These are phyloP conservation scores for Peltaster fructicola DNA, from an alignment of 2,329 filamentous ascomycete species.

Conservation along the genomic window DNA sequence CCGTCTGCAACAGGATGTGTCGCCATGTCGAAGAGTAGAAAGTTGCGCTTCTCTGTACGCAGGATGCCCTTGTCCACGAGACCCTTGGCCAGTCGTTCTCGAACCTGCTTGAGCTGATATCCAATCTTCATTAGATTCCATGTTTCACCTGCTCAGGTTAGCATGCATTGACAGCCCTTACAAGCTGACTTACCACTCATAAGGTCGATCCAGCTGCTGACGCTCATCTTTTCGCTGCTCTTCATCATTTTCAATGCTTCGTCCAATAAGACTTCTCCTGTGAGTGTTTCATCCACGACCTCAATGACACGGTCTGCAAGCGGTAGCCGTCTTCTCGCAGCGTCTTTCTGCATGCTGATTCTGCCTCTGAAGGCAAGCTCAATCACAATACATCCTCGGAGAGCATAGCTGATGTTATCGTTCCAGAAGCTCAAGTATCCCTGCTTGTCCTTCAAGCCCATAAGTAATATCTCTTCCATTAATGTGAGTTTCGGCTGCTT, in stretches of 20 bases:
- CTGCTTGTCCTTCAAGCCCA: conserved; percentile 98
- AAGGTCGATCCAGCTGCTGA: conserved; percentile 95
- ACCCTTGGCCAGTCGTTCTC: conserved; percentile 90
- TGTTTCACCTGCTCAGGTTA: conserved; percentile 94
- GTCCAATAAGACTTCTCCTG: conserved; percentile 90
- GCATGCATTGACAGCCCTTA: not conserved
- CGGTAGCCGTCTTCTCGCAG: conserved; percentile 76
- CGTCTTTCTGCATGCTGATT: conserved; percentile 97
- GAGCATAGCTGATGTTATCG: conserved; percentile 96
- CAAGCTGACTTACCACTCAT: conserved; percentile 65
- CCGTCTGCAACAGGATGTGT: conserved; percentile 94
- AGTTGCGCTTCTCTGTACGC: conserved; percentile 97
- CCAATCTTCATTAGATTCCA: conserved; percentile 99
- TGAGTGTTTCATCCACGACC: conserved; percentile 90
- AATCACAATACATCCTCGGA: conserved; percentile 94
- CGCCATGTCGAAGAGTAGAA: conserved; percentile 98
- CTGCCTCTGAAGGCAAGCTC: conserved; percentile 91
- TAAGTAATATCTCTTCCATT: conserved; percentile 93
- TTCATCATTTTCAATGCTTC: conserved; percentile 99
- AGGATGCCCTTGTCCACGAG: conserved; percentile 97
- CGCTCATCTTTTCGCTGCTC: conserved; percentile 98
- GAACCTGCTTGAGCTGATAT: conserved; percentile 97
- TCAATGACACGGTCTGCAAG: conserved; percentile 88
- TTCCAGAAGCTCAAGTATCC: conserved; percentile 99
- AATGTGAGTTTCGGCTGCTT: conserved; percentile 97